These are phyloP conservation scores for Cytidiella melzeri DNA, from an alignment of 768 basidiomycete species.

Conservation along the genomic window DNA sequence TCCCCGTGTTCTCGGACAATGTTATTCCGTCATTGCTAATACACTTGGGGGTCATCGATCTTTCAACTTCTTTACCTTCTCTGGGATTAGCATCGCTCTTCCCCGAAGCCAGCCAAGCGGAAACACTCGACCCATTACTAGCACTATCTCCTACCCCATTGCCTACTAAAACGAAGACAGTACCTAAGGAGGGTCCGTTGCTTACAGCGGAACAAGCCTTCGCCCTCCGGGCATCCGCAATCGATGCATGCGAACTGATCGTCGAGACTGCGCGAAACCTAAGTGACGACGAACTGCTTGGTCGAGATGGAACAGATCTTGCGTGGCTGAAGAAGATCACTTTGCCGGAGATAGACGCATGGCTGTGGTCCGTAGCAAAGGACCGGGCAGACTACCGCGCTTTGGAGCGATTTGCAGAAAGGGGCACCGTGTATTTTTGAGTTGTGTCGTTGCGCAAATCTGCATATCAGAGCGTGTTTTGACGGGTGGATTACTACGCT, in stretches of 20 bases:
- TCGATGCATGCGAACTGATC: slow-evolving; percentile 73
- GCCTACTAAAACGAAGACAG: slow-evolving; percentile 13
- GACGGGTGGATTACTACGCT: slow-evolving; percentile 3
- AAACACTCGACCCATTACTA: slow-evolving; percentile 37
- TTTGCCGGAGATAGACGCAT: slow-evolving; percentile 60
- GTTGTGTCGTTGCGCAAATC: background rate
- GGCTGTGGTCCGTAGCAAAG: slow-evolving; percentile 82
- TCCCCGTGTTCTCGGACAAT: slow-evolving; percentile 76
- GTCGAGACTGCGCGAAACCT: slow-evolving; percentile 44
- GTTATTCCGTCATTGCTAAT: slow-evolving; percentile 79
- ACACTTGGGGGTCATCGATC: slow-evolving; percentile 68
- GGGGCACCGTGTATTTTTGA: slow-evolving; percentile 67
- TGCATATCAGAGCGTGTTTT: background rate
- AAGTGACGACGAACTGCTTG: slow-evolving; percentile 18
- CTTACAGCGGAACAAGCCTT: slow-evolving; percentile 60
- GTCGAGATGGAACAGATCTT: slow-evolving; percentile 23
- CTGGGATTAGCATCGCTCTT: slow-evolving; percentile 42
- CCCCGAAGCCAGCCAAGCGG: slow-evolving; percentile 36
- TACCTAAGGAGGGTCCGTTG: slow-evolving; percentile 43
- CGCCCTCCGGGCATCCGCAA: slow-evolving; percentile 69
- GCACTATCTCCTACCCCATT: slow-evolving; percentile 17
- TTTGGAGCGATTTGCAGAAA: slow-evolving; percentile 60
- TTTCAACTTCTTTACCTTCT: slow-evolving; percentile 38
- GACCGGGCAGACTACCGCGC: slow-evolving; percentile 65
- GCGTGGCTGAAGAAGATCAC: slow-evolving; percentile 53